Evolutionary conservation across 148 eudicot genomes (phyloP).

Genomic region (Polygonum maritimum): DNA sequence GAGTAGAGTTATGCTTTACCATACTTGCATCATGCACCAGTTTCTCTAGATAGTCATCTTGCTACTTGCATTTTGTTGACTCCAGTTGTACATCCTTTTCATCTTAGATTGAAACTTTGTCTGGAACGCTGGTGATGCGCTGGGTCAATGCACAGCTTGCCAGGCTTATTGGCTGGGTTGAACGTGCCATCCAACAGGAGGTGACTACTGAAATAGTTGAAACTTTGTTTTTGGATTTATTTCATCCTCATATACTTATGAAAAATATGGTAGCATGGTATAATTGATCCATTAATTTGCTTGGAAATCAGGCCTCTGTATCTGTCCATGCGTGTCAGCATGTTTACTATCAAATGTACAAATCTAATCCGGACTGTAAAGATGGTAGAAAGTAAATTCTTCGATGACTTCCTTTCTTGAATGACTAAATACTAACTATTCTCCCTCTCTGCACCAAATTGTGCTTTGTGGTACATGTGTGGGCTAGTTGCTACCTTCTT

Average conservation of each 20-base stretch:
- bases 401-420: neutral
- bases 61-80: neutral
- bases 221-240: neutral
- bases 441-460: neutral
- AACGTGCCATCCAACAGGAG: conserved; percentile 96
- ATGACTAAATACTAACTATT: neutral
- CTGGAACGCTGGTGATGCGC: conserved; percentile 95
- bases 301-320: neutral
- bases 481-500: neutral
- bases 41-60: neutral
- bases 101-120: conserved; percentile 72
- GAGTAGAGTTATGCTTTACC: neutral
- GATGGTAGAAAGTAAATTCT: neutral
- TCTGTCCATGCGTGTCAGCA: neutral
- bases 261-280: neutral
- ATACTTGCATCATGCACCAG: neutral
- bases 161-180: conserved; percentile 79
- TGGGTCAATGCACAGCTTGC: conserved; percentile 96
- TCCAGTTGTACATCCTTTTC: conserved; percentile 8
- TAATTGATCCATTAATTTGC: neutral
- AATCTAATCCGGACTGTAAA: neutral
- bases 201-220: conserved; percentile 25
- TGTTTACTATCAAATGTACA: neutral
- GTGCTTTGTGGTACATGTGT: neutral
- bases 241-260: neutral